Evolutionary conservation across 345 rosid genomes (phyloP).

Genomic region (Microcos paniculata): DNA sequence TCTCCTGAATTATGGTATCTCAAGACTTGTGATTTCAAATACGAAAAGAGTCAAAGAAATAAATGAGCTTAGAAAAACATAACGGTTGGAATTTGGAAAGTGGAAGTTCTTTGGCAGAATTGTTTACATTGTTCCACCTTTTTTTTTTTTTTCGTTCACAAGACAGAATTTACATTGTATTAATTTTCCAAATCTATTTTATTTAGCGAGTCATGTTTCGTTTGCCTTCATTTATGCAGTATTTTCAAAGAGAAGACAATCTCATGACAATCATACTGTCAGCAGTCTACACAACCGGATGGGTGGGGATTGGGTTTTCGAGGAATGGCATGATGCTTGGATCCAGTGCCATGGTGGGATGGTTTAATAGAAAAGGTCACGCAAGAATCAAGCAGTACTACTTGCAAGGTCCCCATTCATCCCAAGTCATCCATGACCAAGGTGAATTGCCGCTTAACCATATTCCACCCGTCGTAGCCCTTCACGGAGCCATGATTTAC

Average conservation of each 20-base stretch:
- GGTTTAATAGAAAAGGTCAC: slow-evolving; percentile 75
- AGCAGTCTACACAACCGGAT: slow-evolving; percentile 80
- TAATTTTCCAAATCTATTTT: background rate
- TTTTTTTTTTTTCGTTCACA: background rate
- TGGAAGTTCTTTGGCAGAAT: background rate
- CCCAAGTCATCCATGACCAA: slow-evolving; percentile 63
- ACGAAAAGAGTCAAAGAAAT: too few relatives aligned
- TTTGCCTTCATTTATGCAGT: slow-evolving; percentile 35
- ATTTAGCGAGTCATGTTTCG: background rate
- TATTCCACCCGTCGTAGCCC: slow-evolving; percentile 68
- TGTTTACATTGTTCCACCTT: background rate
- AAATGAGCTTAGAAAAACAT: background rate
- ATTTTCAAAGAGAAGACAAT: slow-evolving; percentile 60
- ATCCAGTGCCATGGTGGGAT: slow-evolving; percentile 87
- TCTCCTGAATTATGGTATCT: too few relatives aligned
- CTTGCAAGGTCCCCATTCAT: slow-evolving; percentile 57
- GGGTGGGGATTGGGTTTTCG: slow-evolving; percentile 94
- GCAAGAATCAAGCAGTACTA: slow-evolving; percentile 74
- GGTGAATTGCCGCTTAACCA: slow-evolving; percentile 74
- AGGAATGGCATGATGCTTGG: slow-evolving; percentile 89
- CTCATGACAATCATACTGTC: slow-evolving; percentile 68
- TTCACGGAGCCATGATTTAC: slow-evolving; percentile 74
- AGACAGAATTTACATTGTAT: background rate
- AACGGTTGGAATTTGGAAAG: background rate
- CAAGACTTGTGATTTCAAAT: too few relatives aligned